Percentiles rank a stretch among this genome's conserved stretches.
Evolutionary conservation across 169 alveolate species (phyloP).

Genomic region (Eimeria necatrix): DNA sequence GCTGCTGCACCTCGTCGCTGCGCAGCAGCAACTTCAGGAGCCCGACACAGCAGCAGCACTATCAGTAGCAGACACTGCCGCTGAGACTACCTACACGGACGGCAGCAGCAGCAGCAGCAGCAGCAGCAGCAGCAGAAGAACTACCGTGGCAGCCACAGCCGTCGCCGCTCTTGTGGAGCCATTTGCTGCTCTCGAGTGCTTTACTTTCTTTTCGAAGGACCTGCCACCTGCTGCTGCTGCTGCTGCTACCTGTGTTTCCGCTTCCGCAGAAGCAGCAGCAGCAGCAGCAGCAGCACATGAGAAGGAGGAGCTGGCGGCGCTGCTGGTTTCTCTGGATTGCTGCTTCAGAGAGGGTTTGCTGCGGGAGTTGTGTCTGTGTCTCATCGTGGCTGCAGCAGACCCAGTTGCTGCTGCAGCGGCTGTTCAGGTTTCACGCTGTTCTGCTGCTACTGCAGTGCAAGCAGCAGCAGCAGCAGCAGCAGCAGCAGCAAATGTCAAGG

Average conservation of each 20-base stretch:
- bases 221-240: neutral
- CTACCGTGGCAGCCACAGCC: constrained; percentile 11
- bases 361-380: constrained; percentile 41
- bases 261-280: neutral
- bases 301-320: constrained; percentile 7
- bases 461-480: constrained; percentile 61
- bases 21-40: constrained; percentile 21
- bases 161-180: constrained; percentile 57
- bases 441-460: constrained; percentile 54
- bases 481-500: neutral
- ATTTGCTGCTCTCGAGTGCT: neutral
- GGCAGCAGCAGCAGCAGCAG: constrained; percentile 53
- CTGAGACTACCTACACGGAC: neutral
- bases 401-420: constrained; percentile 48
- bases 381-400: constrained; percentile 37
- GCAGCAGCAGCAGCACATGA: constrained; percentile 13
- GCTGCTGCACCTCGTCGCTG: constrained; percentile 70
- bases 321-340: neutral
- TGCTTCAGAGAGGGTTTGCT: constrained; percentile 44
- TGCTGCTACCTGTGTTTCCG: neutral
- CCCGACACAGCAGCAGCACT: constrained; percentile 1
- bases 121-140: neutral
- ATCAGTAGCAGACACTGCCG: neutral
- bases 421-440: constrained; percentile 13
- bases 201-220: neutral